Evolutionary conservation across 2,329 filamentous ascomycete genomes (phyloP).

Genomic region (Mariannaea elegans): DNA sequence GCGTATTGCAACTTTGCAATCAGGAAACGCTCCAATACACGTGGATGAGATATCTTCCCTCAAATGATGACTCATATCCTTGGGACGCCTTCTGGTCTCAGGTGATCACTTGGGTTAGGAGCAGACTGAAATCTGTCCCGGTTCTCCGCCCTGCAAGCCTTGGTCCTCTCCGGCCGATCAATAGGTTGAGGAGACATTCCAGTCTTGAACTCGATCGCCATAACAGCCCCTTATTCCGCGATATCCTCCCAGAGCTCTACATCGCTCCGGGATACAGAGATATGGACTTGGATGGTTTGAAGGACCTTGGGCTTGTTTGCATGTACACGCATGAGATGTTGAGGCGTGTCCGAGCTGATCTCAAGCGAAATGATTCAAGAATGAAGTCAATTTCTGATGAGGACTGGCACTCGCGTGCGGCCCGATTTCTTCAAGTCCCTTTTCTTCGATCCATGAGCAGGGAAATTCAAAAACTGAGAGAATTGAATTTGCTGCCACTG

Average conservation of each 20-base stretch:
- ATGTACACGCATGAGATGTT: not conserved
- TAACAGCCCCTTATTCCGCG: constrained; percentile 28
- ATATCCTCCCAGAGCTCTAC: constrained; percentile 24
- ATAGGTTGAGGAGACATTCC: constrained; percentile 9
- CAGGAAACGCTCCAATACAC: not conserved
- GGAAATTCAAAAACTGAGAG: not conserved
- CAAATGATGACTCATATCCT: constrained; percentile 23
- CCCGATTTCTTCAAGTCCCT: not conserved
- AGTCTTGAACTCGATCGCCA: constrained; percentile 16
- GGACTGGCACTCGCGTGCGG: constrained; percentile 30
- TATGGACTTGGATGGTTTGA: constrained; percentile 5
- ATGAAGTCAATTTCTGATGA: constrained; percentile 24
- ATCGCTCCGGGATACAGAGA: constrained; percentile 27
- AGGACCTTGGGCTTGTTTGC: not conserved
- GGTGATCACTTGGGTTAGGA: constrained; percentile 38
- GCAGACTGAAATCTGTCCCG: constrained; percentile 16
- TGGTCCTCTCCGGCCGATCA: constrained; percentile 15
- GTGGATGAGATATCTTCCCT: constrained; percentile 12
- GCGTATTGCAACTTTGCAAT: not conserved
- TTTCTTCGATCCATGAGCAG: too few species aligned
- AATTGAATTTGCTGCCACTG: constrained; percentile 26
- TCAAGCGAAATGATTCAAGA: constrained; percentile 7
- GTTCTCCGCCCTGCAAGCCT: constrained; percentile 20
- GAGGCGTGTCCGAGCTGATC: constrained; percentile 18
- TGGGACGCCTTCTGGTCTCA: constrained; percentile 41